Conservation (phyloP, 257 asterid genomes). For the Coffea canephora region DNA sequence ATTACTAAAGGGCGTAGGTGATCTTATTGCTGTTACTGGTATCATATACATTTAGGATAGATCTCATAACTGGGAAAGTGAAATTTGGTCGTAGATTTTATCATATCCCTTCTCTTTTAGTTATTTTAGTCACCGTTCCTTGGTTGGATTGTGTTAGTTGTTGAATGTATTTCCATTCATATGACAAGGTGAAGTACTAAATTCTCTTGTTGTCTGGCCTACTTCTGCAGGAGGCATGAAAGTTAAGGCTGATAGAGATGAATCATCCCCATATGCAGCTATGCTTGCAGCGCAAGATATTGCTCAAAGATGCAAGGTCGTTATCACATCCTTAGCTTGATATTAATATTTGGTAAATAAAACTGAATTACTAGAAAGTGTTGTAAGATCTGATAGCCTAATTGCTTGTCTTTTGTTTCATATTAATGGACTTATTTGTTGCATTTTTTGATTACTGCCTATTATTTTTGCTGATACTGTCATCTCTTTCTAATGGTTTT, state of each 20-base stretch:
- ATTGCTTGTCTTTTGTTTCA: background rate
- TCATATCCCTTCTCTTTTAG: background rate
- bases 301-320: slow-evolving; percentile 86
- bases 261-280: slow-evolving; percentile 95
- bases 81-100: too few species aligned
- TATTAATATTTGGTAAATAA: too few species aligned
- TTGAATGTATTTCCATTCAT: background rate
- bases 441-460: background rate
- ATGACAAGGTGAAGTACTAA: background rate
- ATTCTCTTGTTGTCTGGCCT: background rate
- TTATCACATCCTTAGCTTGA: background rate
- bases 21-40: background rate
- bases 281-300: slow-evolving; percentile 98
- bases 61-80: background rate
- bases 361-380: background rate
- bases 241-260: slow-evolving; percentile 94
- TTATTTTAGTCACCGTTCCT: background rate
- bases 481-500: background rate
- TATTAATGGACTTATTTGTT: background rate
- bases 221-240: slow-evolving; percentile 72
- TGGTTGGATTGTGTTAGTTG: background rate
- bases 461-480: background rate
- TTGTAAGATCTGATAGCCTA: background rate
- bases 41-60: background rate
- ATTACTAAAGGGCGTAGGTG: too few species aligned